Evolutionary conservation across 169 alveolate genomes (phyloP), one percentile per base, ranked within the genome.

Genomic region (Cryptosporidium parvum): DNA sequence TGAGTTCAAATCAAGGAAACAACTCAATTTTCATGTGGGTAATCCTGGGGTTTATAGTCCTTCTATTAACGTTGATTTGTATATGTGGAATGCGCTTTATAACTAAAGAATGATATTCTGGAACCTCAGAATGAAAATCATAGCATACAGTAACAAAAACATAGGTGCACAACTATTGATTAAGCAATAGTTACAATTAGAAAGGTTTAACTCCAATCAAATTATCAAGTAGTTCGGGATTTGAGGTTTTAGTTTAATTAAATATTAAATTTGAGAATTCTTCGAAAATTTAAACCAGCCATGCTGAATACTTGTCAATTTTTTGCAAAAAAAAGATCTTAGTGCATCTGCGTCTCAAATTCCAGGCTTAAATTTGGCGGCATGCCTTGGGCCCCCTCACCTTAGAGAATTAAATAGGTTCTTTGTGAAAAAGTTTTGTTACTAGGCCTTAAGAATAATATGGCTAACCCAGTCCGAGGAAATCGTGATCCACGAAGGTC

Each of bases 1-100:
- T 33, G 1, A 16, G 53, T 6, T 16, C 37, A 3, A 62, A 33
- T 48, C 61, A 42, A 42, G 59, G 44, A 29, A 61, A 23, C 23
- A 53, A 33, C 51, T 80, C 80, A 16, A 39, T 65, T 3, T 65
- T 80, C 14, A 65, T 45, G 8, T 80, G 89, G 89, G 68, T 80
- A 16, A 62, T 80, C n/a, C 48, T 80, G 7, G 75, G 68, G 6
- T 35, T 80, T 35, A 44, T 61, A n/a, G 10, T 61, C 31, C 12
- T 65, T 45, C 37, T 59, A 18, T 4, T 80, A 21, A 8, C 45
- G 7, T 44, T 62, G 7, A 14, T 80, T 7, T 59, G 69, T 58
- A n/a, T 37, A 5, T 75, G 62, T 44, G 70, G 69, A 39, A n/a
- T 37, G 8, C n/a, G 72, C 3, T 58, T 44, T 10, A 4, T 56